phyloP scores from a whole-genome alignment of 345 rosid genomes.

The Salix exigua region DNA sequence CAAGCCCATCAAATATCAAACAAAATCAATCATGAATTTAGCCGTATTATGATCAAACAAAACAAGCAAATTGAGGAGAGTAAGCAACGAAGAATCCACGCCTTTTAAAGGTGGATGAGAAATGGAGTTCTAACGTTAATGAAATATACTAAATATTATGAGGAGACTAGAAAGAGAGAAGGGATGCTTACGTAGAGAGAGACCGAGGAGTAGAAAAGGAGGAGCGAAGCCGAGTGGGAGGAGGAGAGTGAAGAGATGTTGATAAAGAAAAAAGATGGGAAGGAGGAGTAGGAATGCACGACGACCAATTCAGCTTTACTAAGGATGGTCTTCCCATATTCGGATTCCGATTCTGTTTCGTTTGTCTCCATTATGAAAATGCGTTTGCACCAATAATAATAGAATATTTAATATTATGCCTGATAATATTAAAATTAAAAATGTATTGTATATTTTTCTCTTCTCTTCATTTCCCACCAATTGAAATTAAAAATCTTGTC shows the following conservation, averaged over 20 bases:
- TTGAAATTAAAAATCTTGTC: too few relatives aligned
- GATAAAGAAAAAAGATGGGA: conserved; percentile 6
- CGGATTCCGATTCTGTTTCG: not conserved
- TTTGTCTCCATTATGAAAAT: too few relatives aligned
- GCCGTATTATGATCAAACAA: not conserved
- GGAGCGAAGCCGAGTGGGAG: conserved; percentile 10
- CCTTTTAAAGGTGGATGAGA: too few relatives aligned
- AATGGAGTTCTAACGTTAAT: not conserved
- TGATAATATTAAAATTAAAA: too few relatives aligned
- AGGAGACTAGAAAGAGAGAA: not conserved
- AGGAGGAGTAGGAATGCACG: not conserved
- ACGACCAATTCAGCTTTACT: not conserved
- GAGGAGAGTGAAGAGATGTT: not conserved
- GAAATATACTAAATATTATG: not conserved
- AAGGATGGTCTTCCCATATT: not conserved
- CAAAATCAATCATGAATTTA: too few relatives aligned
- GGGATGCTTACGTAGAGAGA: conserved; percentile 30
- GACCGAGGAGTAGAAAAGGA: conserved; percentile 6
- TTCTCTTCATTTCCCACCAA: too few relatives aligned
- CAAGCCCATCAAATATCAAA: too few relatives aligned
- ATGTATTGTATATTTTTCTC: too few relatives aligned
- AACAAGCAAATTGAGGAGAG: not conserved
- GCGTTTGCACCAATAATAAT: too few relatives aligned
- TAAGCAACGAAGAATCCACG: too few relatives aligned
- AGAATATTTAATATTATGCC: too few relatives aligned